Base-by-base conservation (phyloP, 2,329 filamentous ascomycete species). In the Escovopsis weberi region DNA sequence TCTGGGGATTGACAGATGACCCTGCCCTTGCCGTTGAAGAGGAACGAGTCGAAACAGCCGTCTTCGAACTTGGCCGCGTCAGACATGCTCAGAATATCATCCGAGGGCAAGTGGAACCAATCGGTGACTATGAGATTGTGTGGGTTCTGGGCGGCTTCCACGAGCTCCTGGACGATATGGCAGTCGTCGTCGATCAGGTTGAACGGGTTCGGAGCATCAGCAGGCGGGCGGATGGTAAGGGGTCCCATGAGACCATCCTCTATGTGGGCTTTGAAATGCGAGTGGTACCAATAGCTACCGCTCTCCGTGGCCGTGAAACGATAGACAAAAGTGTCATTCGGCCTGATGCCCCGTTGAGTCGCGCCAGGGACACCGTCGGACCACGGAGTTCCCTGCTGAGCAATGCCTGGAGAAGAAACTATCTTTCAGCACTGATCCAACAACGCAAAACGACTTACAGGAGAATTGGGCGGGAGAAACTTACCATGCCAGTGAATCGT, bases 201-300 rank as follows among this genome's bases (percentile, higher is more conserved):
- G 47, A 74, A 79, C 0, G 75, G 75, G 37, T 59, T 64, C 2
- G 50, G 51, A 2, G 50, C 44, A 10, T 44, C 30, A 0, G 44
- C 26, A 0, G 55, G 47, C 38, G 67, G 62, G 35, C 63, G 61
- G 15, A 80, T 71, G 9, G 70, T 52, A 1, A 80, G 69, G 3
- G 74, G 58, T 0, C 75, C 77, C 40, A 69, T 74, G 10, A 77
- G 57, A 0, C 78, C 78, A 49, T 81, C 76, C 44, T 75, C 69
- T 12, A 80, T 63, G 46, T 78, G 74, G 2, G 66, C 66, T 2
- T 61, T 58, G 23, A 64, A 63, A 50, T 80, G 76, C 0, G 72
- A 67, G 56, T 80, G 76, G 48, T 80, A 80, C 63, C 71, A 78
- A 56, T 74, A 76, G 36, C 67, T 69, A 3, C 77, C 77, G 49